These are phyloP conservation scores for Microbotryomycetes sp. DNA, from an alignment of 1,284 basidiomycete genomes.

Conservation along the genomic window DNA sequence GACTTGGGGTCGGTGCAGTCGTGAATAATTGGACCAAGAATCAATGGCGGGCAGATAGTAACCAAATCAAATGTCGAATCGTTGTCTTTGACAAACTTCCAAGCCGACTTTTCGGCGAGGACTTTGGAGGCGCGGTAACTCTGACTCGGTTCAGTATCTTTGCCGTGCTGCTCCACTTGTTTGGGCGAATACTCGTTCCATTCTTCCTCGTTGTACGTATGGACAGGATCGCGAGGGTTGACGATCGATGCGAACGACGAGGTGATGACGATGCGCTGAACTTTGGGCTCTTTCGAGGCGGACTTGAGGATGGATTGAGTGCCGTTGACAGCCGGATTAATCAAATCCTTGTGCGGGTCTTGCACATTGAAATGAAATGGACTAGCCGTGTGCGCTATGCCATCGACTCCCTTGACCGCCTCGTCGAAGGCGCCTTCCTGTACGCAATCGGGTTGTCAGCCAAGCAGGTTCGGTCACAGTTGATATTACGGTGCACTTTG, in stretches of 20 bases:
- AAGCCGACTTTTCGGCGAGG: slow-evolving; percentile 34
- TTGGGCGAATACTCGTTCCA: slow-evolving; percentile 31
- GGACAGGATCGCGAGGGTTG: slow-evolving; percentile 20
- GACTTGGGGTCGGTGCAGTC: slow-evolving; percentile 20
- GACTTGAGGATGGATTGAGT: slow-evolving; percentile 43
- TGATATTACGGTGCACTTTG: too few relatives aligned
- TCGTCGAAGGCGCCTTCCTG: slow-evolving; percentile 43
- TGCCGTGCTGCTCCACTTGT: slow-evolving; percentile 32
- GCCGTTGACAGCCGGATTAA: slow-evolving; percentile 47
- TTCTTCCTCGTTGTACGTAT: slow-evolving; percentile 33
- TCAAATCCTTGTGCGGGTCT: slow-evolving; percentile 40
- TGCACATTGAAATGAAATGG: slow-evolving; percentile 39
- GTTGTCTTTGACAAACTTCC: slow-evolving; percentile 31
- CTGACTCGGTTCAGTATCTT: slow-evolving; percentile 21
- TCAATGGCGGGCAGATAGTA: slow-evolving; percentile 24
- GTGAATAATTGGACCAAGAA: slow-evolving; percentile 32
- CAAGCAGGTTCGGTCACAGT: too few relatives aligned
- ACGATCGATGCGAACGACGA: slow-evolving; percentile 41
- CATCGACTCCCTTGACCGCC: slow-evolving; percentile 43
- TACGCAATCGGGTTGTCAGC: not conserved
- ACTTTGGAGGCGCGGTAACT: slow-evolving; percentile 25
- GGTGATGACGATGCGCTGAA: slow-evolving; percentile 45
- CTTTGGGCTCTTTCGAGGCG: slow-evolving; percentile 36
- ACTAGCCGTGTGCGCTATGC: slow-evolving; percentile 35
- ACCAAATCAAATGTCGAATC: slow-evolving; percentile 24